Evolutionary conservation across 805 yeast genomes (phyloP).

Genomic region (Metschnikowia gelsemii): DNA sequence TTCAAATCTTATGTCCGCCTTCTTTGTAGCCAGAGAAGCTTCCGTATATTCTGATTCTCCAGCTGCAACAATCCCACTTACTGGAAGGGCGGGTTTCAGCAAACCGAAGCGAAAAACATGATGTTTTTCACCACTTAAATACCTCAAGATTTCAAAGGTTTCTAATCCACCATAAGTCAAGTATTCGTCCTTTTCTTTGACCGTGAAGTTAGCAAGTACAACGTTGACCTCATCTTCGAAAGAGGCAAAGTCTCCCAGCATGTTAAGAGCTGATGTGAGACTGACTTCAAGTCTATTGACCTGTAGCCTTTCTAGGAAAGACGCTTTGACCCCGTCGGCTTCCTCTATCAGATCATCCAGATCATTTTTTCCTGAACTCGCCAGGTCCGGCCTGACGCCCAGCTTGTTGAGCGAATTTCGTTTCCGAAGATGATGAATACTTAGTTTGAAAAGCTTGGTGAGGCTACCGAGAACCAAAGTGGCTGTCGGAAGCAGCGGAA

Average conservation of each 20-base stretch:
- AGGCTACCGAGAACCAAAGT: slow-evolving; percentile 39
- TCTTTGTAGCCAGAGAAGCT: slow-evolving; percentile 12
- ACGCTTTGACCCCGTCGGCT: slow-evolving; percentile 10
- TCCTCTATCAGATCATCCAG: slow-evolving; percentile 3
- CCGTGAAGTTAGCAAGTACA: slow-evolving; percentile 27
- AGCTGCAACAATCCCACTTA: neutral
- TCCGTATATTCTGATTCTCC: neutral
- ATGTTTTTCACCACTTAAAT: slow-evolving; percentile 15
- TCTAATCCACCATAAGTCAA: slow-evolving; percentile 51
- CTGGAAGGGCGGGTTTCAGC: neutral
- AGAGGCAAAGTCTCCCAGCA: slow-evolving; percentile 43
- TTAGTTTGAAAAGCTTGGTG: slow-evolving; percentile 34
- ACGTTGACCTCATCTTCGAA: slow-evolving; percentile 28
- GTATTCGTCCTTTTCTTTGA: slow-evolving; percentile 44
- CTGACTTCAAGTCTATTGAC: slow-evolving; percentile 41
- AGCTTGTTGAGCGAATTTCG: slow-evolving; percentile 3
- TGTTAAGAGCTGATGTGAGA: slow-evolving; percentile 46
- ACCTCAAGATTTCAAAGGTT: slow-evolving; percentile 28
- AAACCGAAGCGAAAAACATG: slow-evolving; percentile 28
- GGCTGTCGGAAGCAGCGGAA: slow-evolving; percentile 43
- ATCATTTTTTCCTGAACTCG: neutral
- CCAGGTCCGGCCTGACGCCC: neutral
- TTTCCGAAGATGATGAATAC: slow-evolving; percentile 30
- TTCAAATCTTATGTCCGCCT: slow-evolving; percentile 57
- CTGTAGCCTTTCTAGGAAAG: slow-evolving; percentile 38